Conservation (phyloP, 371 early-diverging fungal genomes). For the Mucor piriformis region DNA sequence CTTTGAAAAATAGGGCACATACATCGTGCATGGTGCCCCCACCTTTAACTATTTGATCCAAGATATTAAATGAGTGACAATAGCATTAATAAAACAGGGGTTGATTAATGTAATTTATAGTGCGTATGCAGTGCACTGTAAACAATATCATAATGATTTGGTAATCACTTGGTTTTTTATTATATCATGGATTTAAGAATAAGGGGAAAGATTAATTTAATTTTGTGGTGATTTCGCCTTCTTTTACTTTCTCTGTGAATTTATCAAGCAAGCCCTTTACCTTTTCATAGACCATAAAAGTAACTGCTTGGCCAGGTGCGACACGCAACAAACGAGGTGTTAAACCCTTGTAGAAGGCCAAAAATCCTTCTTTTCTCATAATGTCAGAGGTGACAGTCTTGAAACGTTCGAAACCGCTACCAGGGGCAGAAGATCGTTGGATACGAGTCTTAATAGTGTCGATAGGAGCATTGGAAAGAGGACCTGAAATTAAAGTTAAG, state of each 20-base stretch:
- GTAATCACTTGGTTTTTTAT: too few relatives aligned
- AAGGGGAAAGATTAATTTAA: not conserved
- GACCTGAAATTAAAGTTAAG: slow-evolving; percentile 47
- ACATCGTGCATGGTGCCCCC: too few relatives aligned
- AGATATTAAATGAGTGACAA: too few relatives aligned
- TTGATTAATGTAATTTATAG: too few relatives aligned
- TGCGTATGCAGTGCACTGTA: too few relatives aligned
- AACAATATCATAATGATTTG: too few relatives aligned
- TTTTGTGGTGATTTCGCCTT: slow-evolving; percentile 31
- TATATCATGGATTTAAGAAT: too few relatives aligned
- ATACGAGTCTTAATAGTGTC: slow-evolving; percentile 98
- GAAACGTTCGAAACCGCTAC: slow-evolving; percentile 83
- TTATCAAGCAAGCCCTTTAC: slow-evolving; percentile 75
- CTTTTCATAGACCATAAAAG: slow-evolving; percentile 87
- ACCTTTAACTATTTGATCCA: too few relatives aligned
- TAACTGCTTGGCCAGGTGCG: slow-evolving; percentile 88
- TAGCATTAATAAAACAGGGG: too few relatives aligned
- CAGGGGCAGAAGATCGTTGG: slow-evolving; percentile 80
- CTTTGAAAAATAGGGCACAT: too few relatives aligned
- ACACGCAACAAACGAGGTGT: slow-evolving; percentile 93
- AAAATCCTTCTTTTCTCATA: slow-evolving; percentile 87
- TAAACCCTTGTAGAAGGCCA: slow-evolving; percentile 95
- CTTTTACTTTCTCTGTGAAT: slow-evolving; percentile 48
- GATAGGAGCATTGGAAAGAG: slow-evolving; percentile 95
- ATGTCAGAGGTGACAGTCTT: slow-evolving; percentile 70